Evolutionary conservation across 1,284 basidiomycete genomes (phyloP).

Genomic region (Apiotrichum montevideense): DNA sequence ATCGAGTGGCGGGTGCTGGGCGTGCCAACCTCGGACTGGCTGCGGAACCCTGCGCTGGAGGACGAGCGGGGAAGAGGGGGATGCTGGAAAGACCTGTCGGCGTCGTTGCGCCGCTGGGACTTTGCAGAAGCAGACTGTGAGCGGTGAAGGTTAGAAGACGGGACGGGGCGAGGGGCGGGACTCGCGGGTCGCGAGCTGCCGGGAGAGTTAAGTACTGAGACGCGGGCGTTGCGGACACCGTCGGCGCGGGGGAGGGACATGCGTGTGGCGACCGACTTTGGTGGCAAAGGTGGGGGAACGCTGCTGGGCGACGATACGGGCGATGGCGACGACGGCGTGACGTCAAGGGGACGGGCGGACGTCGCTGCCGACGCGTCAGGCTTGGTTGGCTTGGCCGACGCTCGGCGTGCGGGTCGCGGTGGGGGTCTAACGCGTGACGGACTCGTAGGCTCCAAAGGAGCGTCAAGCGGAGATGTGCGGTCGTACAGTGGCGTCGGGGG

Average conservation of each 20-base stretch:
- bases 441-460: no score
- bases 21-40: background rate
- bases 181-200: background rate
- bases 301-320: background rate
- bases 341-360: background rate
- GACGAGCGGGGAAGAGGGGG: background rate
- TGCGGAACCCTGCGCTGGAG: background rate
- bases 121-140: conserved; percentile 1
- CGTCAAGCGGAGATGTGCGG: background rate
- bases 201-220: background rate
- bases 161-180: background rate
- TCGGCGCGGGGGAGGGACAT: no score
- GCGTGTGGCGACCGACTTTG: background rate
- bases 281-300: conserved; percentile 1
- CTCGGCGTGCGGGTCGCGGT: no score
- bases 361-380: background rate
- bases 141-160: background rate
- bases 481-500: conserved; percentile 10
- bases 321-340: background rate
- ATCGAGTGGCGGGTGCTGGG: background rate
- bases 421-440: no score
- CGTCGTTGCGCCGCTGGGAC: background rate
- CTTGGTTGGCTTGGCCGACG: no score
- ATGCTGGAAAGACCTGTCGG: background rate
- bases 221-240: background rate